A percentile compares a stretch with the other conserved stretches of the same genome.
Evolutionary conservation across 352 stramenopile species (phyloP).

Genomic region (Pythium aristosporum): DNA sequence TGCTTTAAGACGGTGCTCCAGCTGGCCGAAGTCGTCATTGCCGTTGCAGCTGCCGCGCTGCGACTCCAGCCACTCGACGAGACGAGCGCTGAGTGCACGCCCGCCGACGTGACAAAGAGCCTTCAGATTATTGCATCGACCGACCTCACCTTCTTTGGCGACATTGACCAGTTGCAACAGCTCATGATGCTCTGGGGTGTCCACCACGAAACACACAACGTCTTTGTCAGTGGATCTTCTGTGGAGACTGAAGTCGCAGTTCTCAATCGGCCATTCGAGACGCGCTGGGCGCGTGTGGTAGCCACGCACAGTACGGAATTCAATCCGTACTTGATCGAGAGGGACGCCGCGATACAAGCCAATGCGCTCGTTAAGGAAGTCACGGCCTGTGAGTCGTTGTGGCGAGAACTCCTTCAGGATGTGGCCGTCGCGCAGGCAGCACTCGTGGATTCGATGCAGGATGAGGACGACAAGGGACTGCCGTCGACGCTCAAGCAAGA

Average conservation of each 20-base stretch:
- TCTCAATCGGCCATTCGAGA: conserved; percentile 42
- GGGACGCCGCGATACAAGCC: conserved; percentile 47
- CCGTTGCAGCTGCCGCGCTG: conserved; percentile 43
- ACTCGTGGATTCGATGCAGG: conserved; percentile 32
- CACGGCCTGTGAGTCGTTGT: conserved; percentile 47
- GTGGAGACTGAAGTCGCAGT: conserved; percentile 15
- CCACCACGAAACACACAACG: conserved; percentile 46
- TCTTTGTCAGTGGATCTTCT: conserved; percentile 33
- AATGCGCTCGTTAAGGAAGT: conserved; percentile 52
- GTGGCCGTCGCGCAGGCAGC: conserved; percentile 31
- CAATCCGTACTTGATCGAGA: conserved; percentile 69
- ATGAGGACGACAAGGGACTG: conserved; percentile 40
- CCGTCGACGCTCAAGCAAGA: conserved; percentile 58
- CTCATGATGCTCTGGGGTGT: conserved; percentile 61
- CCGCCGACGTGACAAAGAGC: conserved; percentile 51
- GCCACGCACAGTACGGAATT: conserved; percentile 51
- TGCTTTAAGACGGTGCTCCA: conserved; percentile 33
- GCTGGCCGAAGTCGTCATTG: conserved; percentile 56
- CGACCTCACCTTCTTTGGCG: conserved; percentile 60
- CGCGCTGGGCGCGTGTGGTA: conserved; percentile 45
- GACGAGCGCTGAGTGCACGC: not conserved
- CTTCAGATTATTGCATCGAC: conserved; percentile 81
- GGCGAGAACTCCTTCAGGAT: conserved; percentile 54
- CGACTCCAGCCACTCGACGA: conserved; percentile 30
- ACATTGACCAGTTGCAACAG: conserved; percentile 56